Evolutionary conservation across 2,329 filamentous ascomycete species (phyloP), one percentile per base, ranked within the genome.

Genomic region (Colletotrichum sp.): DNA sequence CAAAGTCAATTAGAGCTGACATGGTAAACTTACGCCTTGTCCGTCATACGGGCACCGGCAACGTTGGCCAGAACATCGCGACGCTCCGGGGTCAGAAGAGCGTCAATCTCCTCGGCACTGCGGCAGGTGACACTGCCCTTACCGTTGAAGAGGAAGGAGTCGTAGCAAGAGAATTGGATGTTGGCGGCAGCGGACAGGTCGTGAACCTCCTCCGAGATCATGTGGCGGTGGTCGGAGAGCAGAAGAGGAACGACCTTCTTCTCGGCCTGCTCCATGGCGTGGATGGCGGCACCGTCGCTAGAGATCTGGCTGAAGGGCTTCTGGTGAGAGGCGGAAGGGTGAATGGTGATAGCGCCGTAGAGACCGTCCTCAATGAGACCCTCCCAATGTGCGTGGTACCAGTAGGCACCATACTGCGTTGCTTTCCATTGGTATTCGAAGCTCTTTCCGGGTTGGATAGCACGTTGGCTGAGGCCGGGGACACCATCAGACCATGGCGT

Each of bases 401-500:
- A 92, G 82, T 90, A 92, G 57, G 87, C 88, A 5, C 92, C 92
- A 78, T 90, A 88, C 71, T 91, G 87, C 0, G 85, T 86, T 0
- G 91, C 91, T n/a, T 83, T 87, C 85, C 89, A 93, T 36, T 83
- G 84, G 79, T 93, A 91, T 0, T 85, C 84, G 78, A 89, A 93
- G 32, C 81, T 85, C 5, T 81, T 79, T 3, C 88, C 87, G 1
- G 90, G 86, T 15, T 82, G 79, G 71, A 93, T 92, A 5, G 87
- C 83, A 5, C 83, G 83, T 78, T 93, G 91, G 1, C 88, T 87
- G 3, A 93, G 81, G 3, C 91, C 91, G 1, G 90, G 89, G 0
- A 91, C 88, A 34, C 92, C 92, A 75, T 93, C 92, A 1, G 90
- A 89, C 91, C 90, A 93, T 0, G 90, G 89, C 0, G 90, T 92